Evolutionary conservation across 2,329 filamentous ascomycete genomes (phyloP).

Genomic region (Falciphora oryzae): DNA sequence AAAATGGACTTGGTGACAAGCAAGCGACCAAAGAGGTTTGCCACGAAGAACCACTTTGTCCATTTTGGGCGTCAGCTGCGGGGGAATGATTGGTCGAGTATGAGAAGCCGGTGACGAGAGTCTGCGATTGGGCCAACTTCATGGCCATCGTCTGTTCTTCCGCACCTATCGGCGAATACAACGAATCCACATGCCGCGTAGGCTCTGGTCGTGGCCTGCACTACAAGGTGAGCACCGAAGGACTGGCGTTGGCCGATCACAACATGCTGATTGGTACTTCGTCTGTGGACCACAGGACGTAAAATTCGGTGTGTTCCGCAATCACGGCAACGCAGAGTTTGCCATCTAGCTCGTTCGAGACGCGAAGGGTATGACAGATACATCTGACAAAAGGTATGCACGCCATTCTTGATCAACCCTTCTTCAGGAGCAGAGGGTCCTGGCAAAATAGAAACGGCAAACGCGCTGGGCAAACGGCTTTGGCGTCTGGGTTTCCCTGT

Average conservation of each 20-base stretch:
- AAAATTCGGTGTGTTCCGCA: too few relatives aligned
- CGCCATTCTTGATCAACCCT: not conserved
- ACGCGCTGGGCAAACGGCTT: not conserved
- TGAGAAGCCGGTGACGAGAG: not conserved
- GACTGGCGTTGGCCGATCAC: not conserved
- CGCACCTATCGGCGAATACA: too few relatives aligned
- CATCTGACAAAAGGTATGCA: not conserved
- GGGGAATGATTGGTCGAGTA: not conserved
- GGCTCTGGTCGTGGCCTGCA: not conserved
- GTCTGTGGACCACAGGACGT: too few relatives aligned
- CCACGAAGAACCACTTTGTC: not conserved
- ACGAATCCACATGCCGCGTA: not conserved
- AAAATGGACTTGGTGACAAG: not conserved
- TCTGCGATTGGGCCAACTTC: not conserved
- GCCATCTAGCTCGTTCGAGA: not conserved
- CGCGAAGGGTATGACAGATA: not conserved
- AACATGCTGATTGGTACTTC: too few relatives aligned
- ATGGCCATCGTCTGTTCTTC: too few relatives aligned
- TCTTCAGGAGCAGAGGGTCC: conserved; percentile 19
- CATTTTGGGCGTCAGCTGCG: not conserved
- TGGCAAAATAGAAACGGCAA: not conserved
- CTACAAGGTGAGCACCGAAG: not conserved
- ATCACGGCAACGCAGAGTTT: too few relatives aligned
- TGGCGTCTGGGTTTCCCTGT: not conserved
- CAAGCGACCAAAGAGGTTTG: not conserved